These are phyloP conservation scores for Apiospora saccharicola DNA, from an alignment of 2,329 filamentous ascomycete species.

Conservation along the genomic window DNA sequence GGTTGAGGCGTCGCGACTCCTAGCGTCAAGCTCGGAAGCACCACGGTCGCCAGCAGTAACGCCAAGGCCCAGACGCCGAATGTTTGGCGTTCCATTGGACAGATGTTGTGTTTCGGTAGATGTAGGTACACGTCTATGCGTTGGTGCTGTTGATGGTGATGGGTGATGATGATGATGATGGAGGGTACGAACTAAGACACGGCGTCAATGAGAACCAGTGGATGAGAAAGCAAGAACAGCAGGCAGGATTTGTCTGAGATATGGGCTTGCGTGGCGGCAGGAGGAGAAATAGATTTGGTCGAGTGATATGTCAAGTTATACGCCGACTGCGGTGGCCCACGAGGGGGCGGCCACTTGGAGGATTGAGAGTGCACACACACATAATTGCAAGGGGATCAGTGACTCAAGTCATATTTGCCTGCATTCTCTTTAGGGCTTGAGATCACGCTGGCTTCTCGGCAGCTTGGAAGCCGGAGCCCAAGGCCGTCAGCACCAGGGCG, in stretches of 20 bases:
- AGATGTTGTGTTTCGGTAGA: not conserved
- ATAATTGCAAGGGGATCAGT: not conserved
- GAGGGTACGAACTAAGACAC: not conserved
- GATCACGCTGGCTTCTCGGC: not conserved
- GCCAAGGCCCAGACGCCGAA: not conserved
- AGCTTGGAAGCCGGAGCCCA: not conserved
- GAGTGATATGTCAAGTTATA: conserved; percentile 16
- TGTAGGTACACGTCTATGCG: conserved; percentile 1
- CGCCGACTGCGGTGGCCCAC: not conserved
- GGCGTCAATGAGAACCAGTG: not conserved
- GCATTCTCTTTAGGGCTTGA: not conserved
- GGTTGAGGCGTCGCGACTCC: not conserved
- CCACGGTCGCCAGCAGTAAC: not conserved
- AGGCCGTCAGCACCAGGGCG: no score
- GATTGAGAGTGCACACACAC: not conserved
- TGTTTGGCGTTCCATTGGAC: not conserved
- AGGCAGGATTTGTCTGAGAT: not conserved
- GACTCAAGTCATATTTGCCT: not conserved
- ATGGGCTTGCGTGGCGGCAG: conserved; percentile 7
- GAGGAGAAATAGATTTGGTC: conserved; percentile 10
- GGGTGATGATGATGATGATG: not conserved
- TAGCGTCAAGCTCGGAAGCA: not conserved
- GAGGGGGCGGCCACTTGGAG: not conserved
- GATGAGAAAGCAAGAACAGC: not conserved
- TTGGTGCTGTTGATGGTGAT: not conserved